phyloP scores from a whole-genome alignment of 148 eudicot genomes.

The Nepenthes mirabilis region DNA sequence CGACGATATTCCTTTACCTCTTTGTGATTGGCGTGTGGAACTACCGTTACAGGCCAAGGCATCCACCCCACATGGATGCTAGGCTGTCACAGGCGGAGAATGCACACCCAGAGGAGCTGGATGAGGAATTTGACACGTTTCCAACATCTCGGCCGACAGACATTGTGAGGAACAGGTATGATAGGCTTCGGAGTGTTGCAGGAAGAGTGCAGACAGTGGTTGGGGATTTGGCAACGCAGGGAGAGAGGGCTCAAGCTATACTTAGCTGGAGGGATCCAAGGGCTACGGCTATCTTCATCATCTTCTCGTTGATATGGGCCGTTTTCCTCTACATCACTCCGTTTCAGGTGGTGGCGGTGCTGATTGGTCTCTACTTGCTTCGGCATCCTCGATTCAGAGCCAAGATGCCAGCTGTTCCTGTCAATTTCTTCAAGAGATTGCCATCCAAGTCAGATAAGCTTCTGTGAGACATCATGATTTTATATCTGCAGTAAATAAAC shows the following conservation, averaged over 20 bases:
- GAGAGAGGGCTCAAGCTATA: conserved; percentile 66
- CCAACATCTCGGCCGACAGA: conserved; percentile 61
- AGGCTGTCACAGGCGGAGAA: conserved; percentile 75
- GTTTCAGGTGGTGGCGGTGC: conserved; percentile 65
- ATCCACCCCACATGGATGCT: conserved; percentile 92
- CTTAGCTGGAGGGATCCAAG: conserved; percentile 93
- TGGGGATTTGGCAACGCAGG: conserved; percentile 86
- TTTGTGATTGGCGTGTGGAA: conserved; percentile 88
- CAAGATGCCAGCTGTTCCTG: conserved; percentile 81
- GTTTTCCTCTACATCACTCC: conserved; percentile 81
- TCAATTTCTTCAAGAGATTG: conserved; percentile 87
- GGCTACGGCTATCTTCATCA: conserved; percentile 75
- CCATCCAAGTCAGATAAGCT: conserved; percentile 78
- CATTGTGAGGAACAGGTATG: conserved; percentile 62
- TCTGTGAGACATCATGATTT: conserved; percentile 13
- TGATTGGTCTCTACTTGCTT: conserved; percentile 55
- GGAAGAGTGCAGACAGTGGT: conserved; percentile 72
- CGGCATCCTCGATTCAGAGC: conserved; percentile 83
- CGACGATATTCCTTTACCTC: conserved; percentile 79
- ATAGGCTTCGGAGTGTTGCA: conserved; percentile 62
- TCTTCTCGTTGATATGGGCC: conserved; percentile 58
- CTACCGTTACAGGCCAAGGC: conserved; percentile 65
- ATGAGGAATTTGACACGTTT: conserved; percentile 85
- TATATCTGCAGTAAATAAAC: background rate
- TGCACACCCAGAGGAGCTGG: conserved; percentile 59